Evolutionary conservation across 352 stramenopile genomes (phyloP).

Genomic region (Globisporangium paddicum): DNA sequence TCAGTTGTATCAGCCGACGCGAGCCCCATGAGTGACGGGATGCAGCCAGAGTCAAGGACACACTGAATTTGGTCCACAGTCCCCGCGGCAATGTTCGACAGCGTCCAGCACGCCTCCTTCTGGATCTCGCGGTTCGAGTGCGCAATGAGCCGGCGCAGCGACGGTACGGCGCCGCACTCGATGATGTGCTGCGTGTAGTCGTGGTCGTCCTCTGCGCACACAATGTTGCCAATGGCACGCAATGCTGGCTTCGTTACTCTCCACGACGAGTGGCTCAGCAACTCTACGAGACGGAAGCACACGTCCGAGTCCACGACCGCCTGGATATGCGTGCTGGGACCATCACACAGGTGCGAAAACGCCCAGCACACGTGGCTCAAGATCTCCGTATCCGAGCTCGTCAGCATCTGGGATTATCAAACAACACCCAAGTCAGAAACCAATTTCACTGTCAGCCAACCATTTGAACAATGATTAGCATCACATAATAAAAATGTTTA

Average conservation of each 20-base stretch:
- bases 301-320: slow-evolving; percentile 90
- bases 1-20: slow-evolving; percentile 91
- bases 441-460: not conserved
- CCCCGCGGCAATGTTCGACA: slow-evolving; percentile 98
- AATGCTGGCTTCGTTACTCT: slow-evolving; percentile 96
- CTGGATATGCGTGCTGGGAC: slow-evolving; percentile 95
- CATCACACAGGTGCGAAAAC: slow-evolving; percentile 96
- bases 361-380: slow-evolving; percentile 95
- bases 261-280: slow-evolving; percentile 92
- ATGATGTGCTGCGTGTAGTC: slow-evolving; percentile 95
- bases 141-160: slow-evolving; percentile 90
- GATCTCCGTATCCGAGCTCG: slow-evolving; percentile 94
- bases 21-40: slow-evolving; percentile 93
- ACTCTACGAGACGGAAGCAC: slow-evolving; percentile 90
- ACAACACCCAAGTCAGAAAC: slow-evolving; percentile 23
- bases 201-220: slow-evolving; percentile 95
- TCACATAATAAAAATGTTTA: not conserved
- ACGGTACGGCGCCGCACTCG: slow-evolving; percentile 94
- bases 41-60: slow-evolving; percentile 95
- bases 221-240: slow-evolving; percentile 98
- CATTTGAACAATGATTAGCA: not conserved
- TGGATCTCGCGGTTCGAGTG: slow-evolving; percentile 98
- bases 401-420: slow-evolving; percentile 78
- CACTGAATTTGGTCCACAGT: slow-evolving; percentile 97
- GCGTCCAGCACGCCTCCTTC: slow-evolving; percentile 95